Conservation (phyloP, 164 flowering plant genomes). For the Sextonia rubra region DNA sequence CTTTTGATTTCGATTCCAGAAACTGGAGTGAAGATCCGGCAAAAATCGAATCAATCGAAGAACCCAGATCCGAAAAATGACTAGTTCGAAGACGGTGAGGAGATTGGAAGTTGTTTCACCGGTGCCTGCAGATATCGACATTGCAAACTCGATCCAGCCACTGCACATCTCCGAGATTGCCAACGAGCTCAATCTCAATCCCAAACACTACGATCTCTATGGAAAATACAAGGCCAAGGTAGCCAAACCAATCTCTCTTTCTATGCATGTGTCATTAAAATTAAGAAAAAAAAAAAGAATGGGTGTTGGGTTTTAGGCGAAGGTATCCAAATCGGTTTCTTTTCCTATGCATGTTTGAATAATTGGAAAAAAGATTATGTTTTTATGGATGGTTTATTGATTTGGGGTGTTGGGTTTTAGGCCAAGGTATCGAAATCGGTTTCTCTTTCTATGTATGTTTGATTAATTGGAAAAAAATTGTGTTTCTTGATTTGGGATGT, state of each 20-base stretch:
- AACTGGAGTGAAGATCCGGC: neutral
- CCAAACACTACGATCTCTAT: conserved; percentile 83
- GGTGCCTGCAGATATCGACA: conserved; percentile 94
- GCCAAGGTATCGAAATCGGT: conserved; percentile 62
- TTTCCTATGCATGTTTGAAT: conserved; percentile 6
- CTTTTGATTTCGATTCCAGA: neutral
- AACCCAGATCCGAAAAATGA: conserved; percentile 19
- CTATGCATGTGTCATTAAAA: conserved; percentile 1
- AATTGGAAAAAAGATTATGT: no score
- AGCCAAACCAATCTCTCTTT: conserved; percentile 1
- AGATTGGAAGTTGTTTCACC: conserved; percentile 77
- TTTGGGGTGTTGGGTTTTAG: conserved; percentile 21
- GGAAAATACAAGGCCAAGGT: conserved; percentile 99
- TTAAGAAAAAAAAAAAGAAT: neutral
- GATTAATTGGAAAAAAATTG: neutral
- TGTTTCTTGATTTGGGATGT: no score
- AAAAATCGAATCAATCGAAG: neutral
- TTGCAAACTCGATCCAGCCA: conserved; percentile 86
- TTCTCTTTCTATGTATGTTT: conserved; percentile 8
- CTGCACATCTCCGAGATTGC: conserved; percentile 89
- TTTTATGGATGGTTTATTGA: neutral
- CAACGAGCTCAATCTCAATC: conserved; percentile 56
- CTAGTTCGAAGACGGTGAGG: conserved; percentile 55
- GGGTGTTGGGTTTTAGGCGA: conserved; percentile 49
- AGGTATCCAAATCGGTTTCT: conserved; percentile 38